A percentile compares a stretch with the other conserved stretches of the same genome.
These are phyloP conservation scores for Ceratocystis cubensis DNA, from an alignment of 2,329 filamentous ascomycete species.

Conservation along the genomic window DNA sequence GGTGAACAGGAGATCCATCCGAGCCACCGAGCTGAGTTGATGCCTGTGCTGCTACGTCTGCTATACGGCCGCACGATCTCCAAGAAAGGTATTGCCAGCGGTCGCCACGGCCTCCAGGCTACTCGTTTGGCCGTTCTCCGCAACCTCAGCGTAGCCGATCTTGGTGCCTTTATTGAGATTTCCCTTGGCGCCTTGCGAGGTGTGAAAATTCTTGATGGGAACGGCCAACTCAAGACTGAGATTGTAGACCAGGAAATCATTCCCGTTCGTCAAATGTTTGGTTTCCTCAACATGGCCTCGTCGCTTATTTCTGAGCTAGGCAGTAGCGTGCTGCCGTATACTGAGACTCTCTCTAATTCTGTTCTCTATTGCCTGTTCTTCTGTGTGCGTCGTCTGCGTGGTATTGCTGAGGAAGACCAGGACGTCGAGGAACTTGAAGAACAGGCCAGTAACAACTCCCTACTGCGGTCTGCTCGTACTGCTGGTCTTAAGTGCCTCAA, in stretches of 20 bases:
- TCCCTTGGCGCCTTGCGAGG: constrained; percentile 58
- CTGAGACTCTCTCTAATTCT: constrained; percentile 57
- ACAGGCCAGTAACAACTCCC: constrained; percentile 38
- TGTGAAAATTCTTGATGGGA: constrained; percentile 44
- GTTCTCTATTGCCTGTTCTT: constrained; percentile 70
- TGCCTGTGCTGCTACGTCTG: constrained; percentile 76
- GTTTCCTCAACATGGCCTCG: constrained; percentile 83
- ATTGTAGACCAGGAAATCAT: constrained; percentile 48
- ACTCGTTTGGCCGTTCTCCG: constrained; percentile 71
- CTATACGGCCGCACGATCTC: constrained; percentile 84
- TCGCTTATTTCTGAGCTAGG: constrained; percentile 78
- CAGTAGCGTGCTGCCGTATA: constrained; percentile 55
- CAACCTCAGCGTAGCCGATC: constrained; percentile 59
- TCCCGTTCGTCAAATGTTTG: constrained; percentile 66
- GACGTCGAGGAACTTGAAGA: constrained; percentile 28
- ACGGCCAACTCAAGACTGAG: constrained; percentile 33
- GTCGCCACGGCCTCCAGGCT: constrained; percentile 67
- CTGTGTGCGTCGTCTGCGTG: constrained; percentile 46
- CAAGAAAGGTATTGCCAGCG: constrained; percentile 62
- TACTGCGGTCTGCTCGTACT: constrained; percentile 54
- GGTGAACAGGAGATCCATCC: constrained; percentile 59
- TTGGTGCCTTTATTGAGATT: constrained; percentile 72
- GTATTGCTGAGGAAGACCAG: constrained; percentile 29
- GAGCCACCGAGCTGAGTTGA: constrained; percentile 58
- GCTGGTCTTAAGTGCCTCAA: constrained; percentile 73